Conservation (phyloP, 2,329 filamentous ascomycete genomes). For the Dactylella cylindrospora region DNA sequence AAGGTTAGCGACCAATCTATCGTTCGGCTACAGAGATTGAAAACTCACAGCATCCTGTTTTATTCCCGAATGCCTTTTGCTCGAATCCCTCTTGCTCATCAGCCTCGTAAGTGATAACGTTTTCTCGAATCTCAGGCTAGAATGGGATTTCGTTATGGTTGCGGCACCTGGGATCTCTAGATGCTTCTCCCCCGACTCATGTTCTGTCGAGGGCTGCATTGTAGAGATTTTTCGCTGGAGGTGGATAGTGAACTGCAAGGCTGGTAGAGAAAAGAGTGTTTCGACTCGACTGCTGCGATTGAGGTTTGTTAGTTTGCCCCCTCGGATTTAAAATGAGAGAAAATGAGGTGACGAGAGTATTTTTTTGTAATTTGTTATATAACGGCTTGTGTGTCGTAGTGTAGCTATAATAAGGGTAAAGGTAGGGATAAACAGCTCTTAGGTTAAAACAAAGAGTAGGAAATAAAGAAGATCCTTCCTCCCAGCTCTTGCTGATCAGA, state of each 20-base stretch:
- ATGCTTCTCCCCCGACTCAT: conserved; percentile 24
- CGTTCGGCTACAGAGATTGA: conserved; percentile 11
- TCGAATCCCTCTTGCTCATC: conserved; percentile 46
- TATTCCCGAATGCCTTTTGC: conserved; percentile 36
- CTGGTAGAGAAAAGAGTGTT: conserved; percentile 2
- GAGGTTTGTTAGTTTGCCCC: neutral
- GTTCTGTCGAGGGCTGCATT: conserved; percentile 24
- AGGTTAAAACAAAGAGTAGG: neutral
- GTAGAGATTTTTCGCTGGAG: neutral
- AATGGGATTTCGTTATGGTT: conserved; percentile 11
- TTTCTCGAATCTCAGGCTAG: conserved; percentile 37
- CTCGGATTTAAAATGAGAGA: conserved; percentile 2
- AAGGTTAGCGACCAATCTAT: conserved; percentile 23
- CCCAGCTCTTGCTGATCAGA: neutral
- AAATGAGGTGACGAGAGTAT: neutral
- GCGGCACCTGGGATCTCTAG: conserved; percentile 3
- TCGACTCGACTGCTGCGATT: neutral
- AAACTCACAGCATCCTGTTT: conserved; percentile 14
- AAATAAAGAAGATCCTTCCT: neutral
- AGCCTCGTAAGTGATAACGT: conserved; percentile 45
- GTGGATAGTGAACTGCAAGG: neutral
- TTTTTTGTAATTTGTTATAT: too few relatives aligned
- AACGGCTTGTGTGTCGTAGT: too few relatives aligned
- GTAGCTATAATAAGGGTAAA: neutral
- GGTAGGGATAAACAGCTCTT: neutral